These are phyloP conservation scores for Pisolithus tinctorius DNA, from an alignment of 768 basidiomycete genomes.

Conservation along the genomic window DNA sequence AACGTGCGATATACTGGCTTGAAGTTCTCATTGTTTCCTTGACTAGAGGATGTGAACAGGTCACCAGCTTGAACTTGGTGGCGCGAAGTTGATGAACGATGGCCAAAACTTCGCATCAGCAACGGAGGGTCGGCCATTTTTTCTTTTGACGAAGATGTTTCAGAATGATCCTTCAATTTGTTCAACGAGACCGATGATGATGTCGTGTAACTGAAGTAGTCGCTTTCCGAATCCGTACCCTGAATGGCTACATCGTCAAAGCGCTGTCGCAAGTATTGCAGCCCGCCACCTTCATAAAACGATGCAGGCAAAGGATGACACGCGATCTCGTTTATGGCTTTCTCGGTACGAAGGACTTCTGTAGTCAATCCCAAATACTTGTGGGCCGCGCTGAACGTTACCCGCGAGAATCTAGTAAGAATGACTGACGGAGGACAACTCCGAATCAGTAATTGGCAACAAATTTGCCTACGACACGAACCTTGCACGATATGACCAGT, in stretches of 20 bases:
- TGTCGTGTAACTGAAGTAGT: slow-evolving; percentile 43
- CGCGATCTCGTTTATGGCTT: slow-evolving; percentile 94
- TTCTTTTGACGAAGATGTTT: slow-evolving; percentile 15
- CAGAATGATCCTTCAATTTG: slow-evolving; percentile 12
- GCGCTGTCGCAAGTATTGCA: slow-evolving; percentile 84
- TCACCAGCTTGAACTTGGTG: slow-evolving; percentile 73
- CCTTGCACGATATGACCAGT: slow-evolving; percentile 96
- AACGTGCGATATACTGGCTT: slow-evolving; percentile 41
- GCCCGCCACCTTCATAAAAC: slow-evolving; percentile 90
- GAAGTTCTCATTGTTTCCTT: slow-evolving; percentile 36
- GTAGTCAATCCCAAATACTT: slow-evolving; percentile 92
- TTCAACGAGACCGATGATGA: slow-evolving; percentile 14
- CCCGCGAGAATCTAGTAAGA: slow-evolving; percentile 90
- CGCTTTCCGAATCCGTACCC: slow-evolving; percentile 44
- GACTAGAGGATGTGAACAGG: slow-evolving; percentile 53
- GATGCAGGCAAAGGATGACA: slow-evolving; percentile 87
- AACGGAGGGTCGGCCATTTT: slow-evolving; percentile 20
- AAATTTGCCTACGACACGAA: slow-evolving; percentile 17
- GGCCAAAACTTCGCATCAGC: slow-evolving; percentile 17
- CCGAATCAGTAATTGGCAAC: slow-evolving; percentile 9
- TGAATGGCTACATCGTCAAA: slow-evolving; percentile 57
- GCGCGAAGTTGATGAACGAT: slow-evolving; percentile 33
- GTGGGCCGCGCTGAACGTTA: slow-evolving; percentile 97
- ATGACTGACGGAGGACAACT: slow-evolving; percentile 53
- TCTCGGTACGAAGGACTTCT: slow-evolving; percentile 94